Conservation (phyloP, 202 grass and related monocot species). For the Elaeis oleifera region DNA sequence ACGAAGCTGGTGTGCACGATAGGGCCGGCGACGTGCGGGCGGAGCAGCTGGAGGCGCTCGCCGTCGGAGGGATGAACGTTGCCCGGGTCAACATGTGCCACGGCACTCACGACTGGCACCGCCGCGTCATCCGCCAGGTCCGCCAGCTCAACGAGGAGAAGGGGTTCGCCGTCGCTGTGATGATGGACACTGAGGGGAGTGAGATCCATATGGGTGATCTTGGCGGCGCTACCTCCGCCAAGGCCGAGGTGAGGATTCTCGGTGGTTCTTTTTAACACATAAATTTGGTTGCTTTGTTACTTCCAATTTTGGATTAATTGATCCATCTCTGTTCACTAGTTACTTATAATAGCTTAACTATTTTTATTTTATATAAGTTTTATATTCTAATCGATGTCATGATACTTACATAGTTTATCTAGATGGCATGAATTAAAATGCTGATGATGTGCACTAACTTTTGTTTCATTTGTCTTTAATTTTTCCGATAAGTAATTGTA, state of each 20-base stretch:
- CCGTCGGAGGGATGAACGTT: constrained; percentile 14
- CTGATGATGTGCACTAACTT: no score
- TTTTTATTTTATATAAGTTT: no score
- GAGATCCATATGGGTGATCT: constrained; percentile 20
- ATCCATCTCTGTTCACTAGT: no score
- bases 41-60: constrained; percentile 16
- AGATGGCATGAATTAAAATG: no score
- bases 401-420: no score
- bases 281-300: no score
- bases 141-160: constrained; percentile 19
- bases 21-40: constrained; percentile 6
- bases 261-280: no score
- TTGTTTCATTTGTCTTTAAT: no score
- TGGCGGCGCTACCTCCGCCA: constrained; percentile 6
- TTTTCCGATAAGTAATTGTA: no score
- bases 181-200: constrained; percentile 19
- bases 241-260: constrained; percentile 10
- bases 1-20: constrained; percentile 19
- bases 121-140: constrained; percentile 9
- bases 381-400: no score
- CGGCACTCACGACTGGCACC: constrained; percentile 15
- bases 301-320: no score
- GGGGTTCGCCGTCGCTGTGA: constrained; percentile 13
- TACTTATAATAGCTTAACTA: no score
- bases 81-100: constrained; percentile 17